These are phyloP conservation scores for Plasmodium malariae DNA, from an alignment of 169 alveolate genomes.

Conservation along the genomic window DNA sequence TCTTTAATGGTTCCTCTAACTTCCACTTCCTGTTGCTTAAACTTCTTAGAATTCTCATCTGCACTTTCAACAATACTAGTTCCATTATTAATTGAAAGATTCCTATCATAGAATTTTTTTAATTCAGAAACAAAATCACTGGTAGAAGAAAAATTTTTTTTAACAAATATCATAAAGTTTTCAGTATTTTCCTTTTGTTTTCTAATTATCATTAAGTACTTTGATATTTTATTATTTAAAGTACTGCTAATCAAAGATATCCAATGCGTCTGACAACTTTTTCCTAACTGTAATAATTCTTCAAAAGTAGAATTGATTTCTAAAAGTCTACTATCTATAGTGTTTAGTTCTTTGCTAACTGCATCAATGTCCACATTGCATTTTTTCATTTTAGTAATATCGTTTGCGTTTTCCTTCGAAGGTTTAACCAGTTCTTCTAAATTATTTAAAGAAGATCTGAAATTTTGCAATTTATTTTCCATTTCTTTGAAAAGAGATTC, in stretches of 20 bases:
- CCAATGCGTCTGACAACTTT: slow-evolving; percentile 18
- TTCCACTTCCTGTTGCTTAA: neutral
- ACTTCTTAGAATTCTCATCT: neutral
- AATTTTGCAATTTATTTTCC: neutral
- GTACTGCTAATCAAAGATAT: neutral
- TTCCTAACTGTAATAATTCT: slow-evolving; percentile 11
- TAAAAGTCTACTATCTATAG: neutral
- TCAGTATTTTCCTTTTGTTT: slow-evolving; percentile 15
- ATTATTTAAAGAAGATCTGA: neutral
- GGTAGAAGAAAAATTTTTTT: neutral
- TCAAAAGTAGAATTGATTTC: slow-evolving; percentile 8
- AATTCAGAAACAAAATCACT: neutral
- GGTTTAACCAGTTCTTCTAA: neutral
- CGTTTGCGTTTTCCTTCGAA: neutral
- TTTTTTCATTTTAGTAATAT: slow-evolving; percentile 2
- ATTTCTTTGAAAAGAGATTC: neutral
- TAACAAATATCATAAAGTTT: neutral
- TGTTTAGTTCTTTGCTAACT: neutral
- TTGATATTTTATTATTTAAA: neutral
- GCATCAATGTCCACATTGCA: neutral
- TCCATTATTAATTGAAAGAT: slow-evolving; percentile 1
- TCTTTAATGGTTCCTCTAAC: neutral
- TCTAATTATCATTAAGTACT: slow-evolving; percentile 1
- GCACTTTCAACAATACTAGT: slow-evolving; percentile 9
- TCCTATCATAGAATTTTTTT: neutral